These are phyloP conservation scores for Plenodomus lindquistii DNA, from an alignment of 2,329 filamentous ascomycete species.

Conservation along the genomic window DNA sequence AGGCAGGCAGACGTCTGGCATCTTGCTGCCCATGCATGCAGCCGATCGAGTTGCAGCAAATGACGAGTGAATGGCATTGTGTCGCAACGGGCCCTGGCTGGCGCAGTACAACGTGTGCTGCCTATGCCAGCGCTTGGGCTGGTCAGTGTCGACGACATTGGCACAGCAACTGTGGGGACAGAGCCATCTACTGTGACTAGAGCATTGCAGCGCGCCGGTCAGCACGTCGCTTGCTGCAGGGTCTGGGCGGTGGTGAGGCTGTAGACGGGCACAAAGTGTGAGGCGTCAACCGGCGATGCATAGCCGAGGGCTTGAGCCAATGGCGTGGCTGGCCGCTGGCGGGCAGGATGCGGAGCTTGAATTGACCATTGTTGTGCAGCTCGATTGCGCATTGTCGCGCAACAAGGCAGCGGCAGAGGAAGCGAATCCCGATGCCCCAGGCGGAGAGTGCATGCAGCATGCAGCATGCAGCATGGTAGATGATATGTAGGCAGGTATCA, in stretches of 20 bases:
- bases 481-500: neutral
- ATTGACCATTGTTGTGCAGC: neutral
- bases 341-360: conserved; percentile 1
- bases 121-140: conserved; percentile 10
- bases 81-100: conserved; percentile 1
- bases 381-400: conserved; percentile 7
- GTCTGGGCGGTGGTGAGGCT: conserved; percentile 7
- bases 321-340: conserved; percentile 16
- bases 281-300: conserved; percentile 21
- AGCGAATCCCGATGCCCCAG: neutral
- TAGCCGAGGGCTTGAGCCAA: conserved; percentile 10
- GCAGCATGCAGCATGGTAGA: no score
- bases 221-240: conserved; percentile 9
- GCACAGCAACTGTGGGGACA: conserved; percentile 14
- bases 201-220: conserved; percentile 32
- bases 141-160: conserved; percentile 6
- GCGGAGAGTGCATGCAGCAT: no score
- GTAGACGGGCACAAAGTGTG: conserved; percentile 4
- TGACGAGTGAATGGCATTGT: neutral
- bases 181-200: no score
- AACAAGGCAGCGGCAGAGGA: neutral
- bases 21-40: neutral
- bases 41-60: neutral
- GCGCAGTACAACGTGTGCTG: conserved; percentile 10
- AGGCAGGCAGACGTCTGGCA: neutral